A percentile compares a stretch with the other conserved stretches of the same genome.
phyloP scores from a whole-genome alignment of 163 green algal species.

The Chlorella variabilis region DNA sequence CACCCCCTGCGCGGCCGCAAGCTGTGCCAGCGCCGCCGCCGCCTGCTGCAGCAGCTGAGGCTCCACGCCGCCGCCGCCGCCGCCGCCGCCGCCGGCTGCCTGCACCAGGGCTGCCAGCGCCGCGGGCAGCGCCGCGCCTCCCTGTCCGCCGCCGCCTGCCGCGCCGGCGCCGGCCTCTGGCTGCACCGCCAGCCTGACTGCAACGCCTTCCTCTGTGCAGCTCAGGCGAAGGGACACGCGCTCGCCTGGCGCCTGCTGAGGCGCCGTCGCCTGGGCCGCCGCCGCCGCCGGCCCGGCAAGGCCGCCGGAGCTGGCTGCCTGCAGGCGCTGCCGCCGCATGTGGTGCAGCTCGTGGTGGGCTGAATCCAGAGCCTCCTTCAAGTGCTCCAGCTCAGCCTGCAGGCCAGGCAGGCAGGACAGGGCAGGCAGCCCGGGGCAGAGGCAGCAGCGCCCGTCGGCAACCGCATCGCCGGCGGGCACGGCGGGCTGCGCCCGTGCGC shows the following conservation, averaged over 20 bases:
- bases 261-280: constrained; percentile 1
- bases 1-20: neutral
- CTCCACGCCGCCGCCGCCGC: neutral
- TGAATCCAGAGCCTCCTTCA: constrained; percentile 40
- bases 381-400: constrained; percentile 46
- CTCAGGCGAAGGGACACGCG: neutral
- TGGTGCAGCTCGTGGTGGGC: constrained; percentile 22
- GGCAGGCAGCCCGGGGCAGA: neutral
- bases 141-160: too few species aligned
- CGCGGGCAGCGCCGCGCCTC: neutral
- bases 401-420: neutral
- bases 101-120: neutral
- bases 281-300: neutral
- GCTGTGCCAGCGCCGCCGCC: neutral
- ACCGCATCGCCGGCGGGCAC: too few species aligned
- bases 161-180: too few species aligned
- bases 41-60: constrained; percentile 26
- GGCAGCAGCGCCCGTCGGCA: too few species aligned
- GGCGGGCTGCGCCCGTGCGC: too few species aligned
- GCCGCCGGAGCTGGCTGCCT: constrained; percentile 8
- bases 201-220: neutral
- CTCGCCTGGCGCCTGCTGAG: neutral
- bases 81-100: neutral
- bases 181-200: too few species aligned
- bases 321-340: constrained; percentile 34